phyloP scores from a whole-genome alignment of 805 yeast genomes.

The Debaryomyces hansenii region DNA sequence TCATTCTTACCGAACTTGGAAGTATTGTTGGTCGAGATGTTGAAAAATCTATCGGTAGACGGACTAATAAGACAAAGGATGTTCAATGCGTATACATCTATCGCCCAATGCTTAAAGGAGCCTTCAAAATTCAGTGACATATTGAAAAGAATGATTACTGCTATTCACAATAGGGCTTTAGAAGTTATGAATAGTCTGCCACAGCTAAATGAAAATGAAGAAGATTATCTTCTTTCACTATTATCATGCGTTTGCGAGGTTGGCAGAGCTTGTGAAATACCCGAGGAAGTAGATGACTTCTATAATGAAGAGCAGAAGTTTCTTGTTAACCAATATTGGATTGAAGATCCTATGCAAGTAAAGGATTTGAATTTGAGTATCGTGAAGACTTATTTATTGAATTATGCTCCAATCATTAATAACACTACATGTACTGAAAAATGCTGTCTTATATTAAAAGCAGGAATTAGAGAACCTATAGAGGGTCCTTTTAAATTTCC shows the following conservation, averaged over 20 bases:
- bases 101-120: conserved; percentile 53
- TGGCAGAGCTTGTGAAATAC: conserved; percentile 66
- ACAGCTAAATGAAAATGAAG: conserved; percentile 17
- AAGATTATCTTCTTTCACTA: conserved; percentile 55
- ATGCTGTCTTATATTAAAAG: conserved; percentile 59
- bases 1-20: conserved; percentile 50
- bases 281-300: conserved; percentile 50
- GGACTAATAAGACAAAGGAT: conserved; percentile 57
- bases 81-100: conserved; percentile 60
- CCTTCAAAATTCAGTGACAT: conserved; percentile 34
- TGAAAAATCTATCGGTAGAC: conserved; percentile 39
- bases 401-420: conserved; percentile 33
- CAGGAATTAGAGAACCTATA: conserved; percentile 62
- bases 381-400: conserved; percentile 43
- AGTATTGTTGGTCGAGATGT: conserved; percentile 46
- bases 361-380: conserved; percentile 42
- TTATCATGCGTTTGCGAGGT: conserved; percentile 65
- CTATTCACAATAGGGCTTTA: conserved; percentile 22
- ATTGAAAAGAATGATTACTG: conserved; percentile 17
- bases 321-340: conserved; percentile 42
- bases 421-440: conserved; percentile 59
- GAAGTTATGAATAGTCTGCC: conserved; percentile 1
- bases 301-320: conserved; percentile 33
- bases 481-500: conserved; percentile 68
- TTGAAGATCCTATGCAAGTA: conserved; percentile 44